These are phyloP conservation scores for Pichia paraexigua DNA, from an alignment of 805 yeast genomes.

Conservation along the genomic window DNA sequence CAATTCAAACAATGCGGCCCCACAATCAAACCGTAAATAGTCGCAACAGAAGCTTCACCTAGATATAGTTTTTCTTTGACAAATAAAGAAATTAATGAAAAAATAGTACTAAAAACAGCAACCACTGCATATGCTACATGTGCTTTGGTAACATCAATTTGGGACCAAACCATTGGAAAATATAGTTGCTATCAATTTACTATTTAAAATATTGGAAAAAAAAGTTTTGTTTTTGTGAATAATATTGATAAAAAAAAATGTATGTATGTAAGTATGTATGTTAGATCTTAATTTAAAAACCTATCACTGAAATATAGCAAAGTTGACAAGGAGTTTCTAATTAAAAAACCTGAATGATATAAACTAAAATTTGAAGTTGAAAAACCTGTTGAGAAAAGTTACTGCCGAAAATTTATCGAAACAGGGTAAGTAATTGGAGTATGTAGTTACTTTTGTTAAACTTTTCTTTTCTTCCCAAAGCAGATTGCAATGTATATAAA, in stretches of 20 bases:
- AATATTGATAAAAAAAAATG: not conserved
- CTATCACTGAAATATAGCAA: not conserved
- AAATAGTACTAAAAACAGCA: conserved; percentile 51
- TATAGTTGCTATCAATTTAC: not conserved
- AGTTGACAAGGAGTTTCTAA: not conserved
- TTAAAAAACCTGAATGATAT: not conserved
- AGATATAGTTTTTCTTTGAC: conserved; percentile 52
- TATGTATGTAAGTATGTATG: not conserved
- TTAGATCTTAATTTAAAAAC: not conserved
- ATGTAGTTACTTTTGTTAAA: not conserved
- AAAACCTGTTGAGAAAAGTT: too few relatives aligned
- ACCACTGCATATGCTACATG: conserved; percentile 46
- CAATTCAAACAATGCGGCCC: conserved; percentile 54
- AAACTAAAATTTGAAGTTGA: too few relatives aligned
- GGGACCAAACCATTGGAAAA: conserved; percentile 26
- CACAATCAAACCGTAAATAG: conserved; percentile 51
- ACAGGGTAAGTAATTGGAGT: not conserved
- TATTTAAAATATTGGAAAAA: not conserved
- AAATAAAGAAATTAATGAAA: conserved; percentile 50
- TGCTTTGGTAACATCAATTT: conserved; percentile 25
- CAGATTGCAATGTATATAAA: not conserved
- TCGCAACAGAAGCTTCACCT: conserved; percentile 62
- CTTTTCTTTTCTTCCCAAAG: not conserved
- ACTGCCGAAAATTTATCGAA: not conserved
- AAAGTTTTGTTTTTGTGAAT: not conserved